Evolutionary conservation across 768 basidiomycete genomes (phyloP), one percentile per base, ranked within the genome.

Genomic region (Lanmaoa rubissima): DNA sequence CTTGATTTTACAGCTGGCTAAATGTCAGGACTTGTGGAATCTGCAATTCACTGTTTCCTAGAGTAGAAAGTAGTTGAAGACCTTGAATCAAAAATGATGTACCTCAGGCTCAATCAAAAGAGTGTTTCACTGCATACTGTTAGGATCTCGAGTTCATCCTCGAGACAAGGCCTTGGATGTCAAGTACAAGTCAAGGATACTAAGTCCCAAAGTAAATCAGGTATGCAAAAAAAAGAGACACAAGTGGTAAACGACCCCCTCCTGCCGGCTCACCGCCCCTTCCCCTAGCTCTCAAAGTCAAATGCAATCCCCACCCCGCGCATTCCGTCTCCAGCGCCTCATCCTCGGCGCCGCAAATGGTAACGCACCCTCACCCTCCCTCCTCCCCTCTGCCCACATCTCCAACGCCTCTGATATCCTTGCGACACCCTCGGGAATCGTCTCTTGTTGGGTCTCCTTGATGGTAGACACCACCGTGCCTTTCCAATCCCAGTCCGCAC

Each of bases 311-410:
- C 58, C 63, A 43, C 65, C 53, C 8, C 65, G 51, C 24, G 66
- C 66, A 24, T 53, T 39, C 47, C 57, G 56, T 40, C 53, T 65
- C 12, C 66, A 58, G 3, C 59, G 59, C 44, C 54, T 61, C 55
- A 69, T 66, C 53, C 69, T 66, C 58, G 66, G 60, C n/a, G 66
- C 66, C 11, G 61, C 54, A 36, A 60, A 70, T 13, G 64, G 64
- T 42, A 64, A 55, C 34, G 52, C 44, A 0, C 42, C 51, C 26
- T 32, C 43, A 4, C 53, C 31, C 16, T 48, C 48, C 14, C 24
- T 41, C 45, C 31, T 5, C 19, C 14, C 14, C 42, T 52, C 47
- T 1, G 19, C 17, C 5, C 50, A 19, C 24, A 26, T 44, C 35
- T 35, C 53, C 47, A n/a, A 19, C 11, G 3, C 46, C 16, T 58